These are phyloP conservation scores for Paracorniculantispora psalliotae DNA, from an alignment of 2,329 filamentous ascomycete genomes.

Conservation along the genomic window DNA sequence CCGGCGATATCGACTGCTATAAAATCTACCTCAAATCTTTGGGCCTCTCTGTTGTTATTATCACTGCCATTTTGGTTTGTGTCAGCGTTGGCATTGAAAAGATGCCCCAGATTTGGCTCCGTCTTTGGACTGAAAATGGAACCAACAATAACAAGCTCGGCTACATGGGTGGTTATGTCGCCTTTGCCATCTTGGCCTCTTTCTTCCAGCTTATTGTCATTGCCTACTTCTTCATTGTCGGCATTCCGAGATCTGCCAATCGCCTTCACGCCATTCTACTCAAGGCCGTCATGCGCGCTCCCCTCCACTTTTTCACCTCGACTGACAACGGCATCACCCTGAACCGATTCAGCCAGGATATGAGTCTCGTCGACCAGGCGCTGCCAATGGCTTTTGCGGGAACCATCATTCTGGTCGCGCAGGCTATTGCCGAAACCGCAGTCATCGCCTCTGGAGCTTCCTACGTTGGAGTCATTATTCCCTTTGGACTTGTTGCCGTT, in stretches of 20 bases:
- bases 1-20: slow-evolving; percentile 25
- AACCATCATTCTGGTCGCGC: slow-evolving; percentile 19
- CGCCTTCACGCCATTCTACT: slow-evolving; percentile 20
- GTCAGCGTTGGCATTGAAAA: slow-evolving; percentile 17
- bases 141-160: slow-evolving; percentile 17
- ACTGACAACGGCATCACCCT: slow-evolving; percentile 37
- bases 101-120: slow-evolving; percentile 26
- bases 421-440: slow-evolving; percentile 20
- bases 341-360: slow-evolving; percentile 41
- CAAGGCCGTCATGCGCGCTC: slow-evolving; percentile 29
- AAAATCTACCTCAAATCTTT: slow-evolving; percentile 25
- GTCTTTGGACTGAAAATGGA: slow-evolving; percentile 23
- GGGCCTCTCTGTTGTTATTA: slow-evolving; percentile 19
- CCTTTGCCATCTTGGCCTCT: slow-evolving; percentile 18
- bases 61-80: slow-evolving; percentile 16
- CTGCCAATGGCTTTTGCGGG: slow-evolving; percentile 30
- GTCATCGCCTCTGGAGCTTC: slow-evolving; percentile 34
- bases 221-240: slow-evolving; percentile 22
- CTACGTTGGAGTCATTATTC: slow-evolving; percentile 38
- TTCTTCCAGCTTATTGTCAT: slow-evolving; percentile 14
- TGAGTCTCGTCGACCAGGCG: slow-evolving; percentile 36
- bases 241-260: slow-evolving; percentile 21
- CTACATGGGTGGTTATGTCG: slow-evolving; percentile 22
- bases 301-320: slow-evolving; percentile 35
- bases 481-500: slow-evolving; percentile 34